These are phyloP conservation scores for Elongisporangium senticosum DNA, from an alignment of 352 stramenopile genomes.

Conservation along the genomic window DNA sequence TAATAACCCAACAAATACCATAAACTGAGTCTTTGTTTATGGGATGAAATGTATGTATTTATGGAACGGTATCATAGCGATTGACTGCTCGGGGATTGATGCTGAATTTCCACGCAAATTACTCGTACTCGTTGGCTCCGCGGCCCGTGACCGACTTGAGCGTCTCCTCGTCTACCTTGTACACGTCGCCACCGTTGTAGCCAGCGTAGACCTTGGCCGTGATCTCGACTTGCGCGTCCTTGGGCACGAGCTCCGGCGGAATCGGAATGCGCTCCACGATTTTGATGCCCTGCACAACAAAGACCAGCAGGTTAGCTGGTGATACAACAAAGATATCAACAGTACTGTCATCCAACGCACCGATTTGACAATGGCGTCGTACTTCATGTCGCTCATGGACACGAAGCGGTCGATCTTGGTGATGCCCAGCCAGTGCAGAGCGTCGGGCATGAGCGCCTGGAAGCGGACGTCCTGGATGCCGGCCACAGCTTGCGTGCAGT, in stretches of 20 bases:
- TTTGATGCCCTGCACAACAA: constrained; percentile 86
- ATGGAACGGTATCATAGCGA: background rate
- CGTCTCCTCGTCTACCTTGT: constrained; percentile 90
- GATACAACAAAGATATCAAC: background rate
- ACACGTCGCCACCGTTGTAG: constrained; percentile 87
- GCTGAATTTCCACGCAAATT: constrained; percentile 5
- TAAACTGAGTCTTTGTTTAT: background rate
- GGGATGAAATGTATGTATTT: background rate
- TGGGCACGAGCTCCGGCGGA: constrained; percentile 95
- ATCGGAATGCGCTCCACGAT: constrained; percentile 99
- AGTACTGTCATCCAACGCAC: constrained; percentile 25
- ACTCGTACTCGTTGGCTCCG: constrained; percentile 57
- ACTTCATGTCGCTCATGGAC: constrained; percentile 99
- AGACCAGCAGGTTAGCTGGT: constrained; percentile 3
- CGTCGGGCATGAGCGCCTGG: constrained; percentile 98
- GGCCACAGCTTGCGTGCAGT: constrained; percentile 97
- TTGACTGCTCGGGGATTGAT: background rate
- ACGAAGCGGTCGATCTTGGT: constrained; percentile 93
- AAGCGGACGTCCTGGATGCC: constrained; percentile 98
- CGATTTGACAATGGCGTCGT: constrained; percentile 97
- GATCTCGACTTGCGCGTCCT: constrained; percentile 98
- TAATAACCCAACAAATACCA: background rate
- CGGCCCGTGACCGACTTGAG: constrained; percentile 94
- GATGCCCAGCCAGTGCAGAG: constrained; percentile 98
- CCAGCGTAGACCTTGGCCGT: constrained; percentile 95